phyloP scores from a whole-genome alignment of 345 rosid genomes.

The Trapa bicornis region DNA sequence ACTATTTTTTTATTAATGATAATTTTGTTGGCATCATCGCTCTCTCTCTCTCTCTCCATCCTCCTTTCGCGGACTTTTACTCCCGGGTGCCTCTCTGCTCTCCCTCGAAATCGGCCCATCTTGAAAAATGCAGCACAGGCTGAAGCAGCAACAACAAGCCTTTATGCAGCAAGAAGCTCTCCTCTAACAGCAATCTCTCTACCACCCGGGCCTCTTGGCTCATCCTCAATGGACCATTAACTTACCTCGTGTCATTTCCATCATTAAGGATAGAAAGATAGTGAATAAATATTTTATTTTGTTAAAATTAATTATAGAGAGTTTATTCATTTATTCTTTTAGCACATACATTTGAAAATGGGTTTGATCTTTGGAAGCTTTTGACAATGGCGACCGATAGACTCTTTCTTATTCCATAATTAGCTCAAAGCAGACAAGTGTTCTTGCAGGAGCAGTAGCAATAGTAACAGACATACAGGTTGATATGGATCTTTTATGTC shows the following conservation, averaged over 20 bases:
- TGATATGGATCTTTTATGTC: neutral
- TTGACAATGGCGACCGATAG: no score
- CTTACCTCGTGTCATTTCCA: no score
- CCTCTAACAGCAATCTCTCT: slow-evolving; percentile 87
- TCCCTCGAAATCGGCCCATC: slow-evolving; percentile 2
- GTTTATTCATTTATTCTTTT: no score
- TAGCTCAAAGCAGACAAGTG: neutral
- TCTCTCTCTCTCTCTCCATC: no score
- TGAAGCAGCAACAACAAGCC: slow-evolving; percentile 42
- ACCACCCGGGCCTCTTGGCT: slow-evolving; percentile 83
- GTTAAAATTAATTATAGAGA: no score
- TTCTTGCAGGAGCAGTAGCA: neutral
- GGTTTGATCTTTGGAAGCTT: no score
- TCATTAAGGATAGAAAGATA: no score
- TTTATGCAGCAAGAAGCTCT: slow-evolving; percentile 98
- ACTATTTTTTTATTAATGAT: no score
- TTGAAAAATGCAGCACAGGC: slow-evolving; percentile 58
- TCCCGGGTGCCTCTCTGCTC: neutral
- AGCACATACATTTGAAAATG: no score
- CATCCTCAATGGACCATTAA: slow-evolving; percentile 35
- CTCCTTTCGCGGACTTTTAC: slow-evolving; percentile 1
- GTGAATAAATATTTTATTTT: no score
- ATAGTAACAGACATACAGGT: neutral
- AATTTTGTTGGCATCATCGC: no score
- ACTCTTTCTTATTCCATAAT: neutral